Percentiles rank a stretch among this genome's conserved stretches.
phyloP scores from a whole-genome alignment of 345 rosid genomes.

The Atalantia buxifolia region DNA sequence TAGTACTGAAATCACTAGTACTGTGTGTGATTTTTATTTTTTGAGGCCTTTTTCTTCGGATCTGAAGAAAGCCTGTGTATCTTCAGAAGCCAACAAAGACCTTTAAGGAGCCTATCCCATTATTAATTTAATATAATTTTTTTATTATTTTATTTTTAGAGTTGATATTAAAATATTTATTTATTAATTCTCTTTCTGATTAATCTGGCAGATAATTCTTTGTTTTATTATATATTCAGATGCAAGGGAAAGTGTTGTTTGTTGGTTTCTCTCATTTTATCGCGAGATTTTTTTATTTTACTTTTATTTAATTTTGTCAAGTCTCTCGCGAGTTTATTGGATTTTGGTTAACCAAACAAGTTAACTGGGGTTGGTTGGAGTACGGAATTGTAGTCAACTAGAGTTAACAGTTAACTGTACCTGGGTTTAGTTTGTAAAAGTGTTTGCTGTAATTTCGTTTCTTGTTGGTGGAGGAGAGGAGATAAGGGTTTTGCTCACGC shows the following conservation, averaged over 20 bases:
- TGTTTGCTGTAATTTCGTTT: constrained; percentile 9
- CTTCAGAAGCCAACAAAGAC: constrained; percentile 59
- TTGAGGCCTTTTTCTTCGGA: constrained; percentile 57
- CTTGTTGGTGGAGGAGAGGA: neutral
- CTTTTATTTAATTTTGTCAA: no score
- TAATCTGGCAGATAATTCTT: neutral
- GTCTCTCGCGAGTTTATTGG: constrained; percentile 4
- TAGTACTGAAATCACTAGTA: neutral
- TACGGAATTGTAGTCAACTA: constrained; percentile 6
- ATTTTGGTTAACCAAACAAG: constrained; percentile 18
- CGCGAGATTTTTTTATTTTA: neutral
- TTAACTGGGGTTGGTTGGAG: constrained; percentile 20
- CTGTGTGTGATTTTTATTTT: neutral
- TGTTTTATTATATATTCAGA: neutral
- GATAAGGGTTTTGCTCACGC: neutral
- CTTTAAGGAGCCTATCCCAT: constrained; percentile 42
- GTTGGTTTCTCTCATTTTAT: neutral
- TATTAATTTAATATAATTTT: neutral
- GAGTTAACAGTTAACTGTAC: constrained; percentile 16
- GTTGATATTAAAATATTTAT: constrained; percentile 20
- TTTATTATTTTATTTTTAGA: neutral
- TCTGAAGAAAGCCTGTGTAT: constrained; percentile 44
- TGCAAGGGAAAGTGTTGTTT: neutral
- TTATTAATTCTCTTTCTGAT: constrained; percentile 24
- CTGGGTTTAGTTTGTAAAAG: neutral